Conservation (phyloP, 1,284 basidiomycete species). For the Gymnopus androsaceus region DNA sequence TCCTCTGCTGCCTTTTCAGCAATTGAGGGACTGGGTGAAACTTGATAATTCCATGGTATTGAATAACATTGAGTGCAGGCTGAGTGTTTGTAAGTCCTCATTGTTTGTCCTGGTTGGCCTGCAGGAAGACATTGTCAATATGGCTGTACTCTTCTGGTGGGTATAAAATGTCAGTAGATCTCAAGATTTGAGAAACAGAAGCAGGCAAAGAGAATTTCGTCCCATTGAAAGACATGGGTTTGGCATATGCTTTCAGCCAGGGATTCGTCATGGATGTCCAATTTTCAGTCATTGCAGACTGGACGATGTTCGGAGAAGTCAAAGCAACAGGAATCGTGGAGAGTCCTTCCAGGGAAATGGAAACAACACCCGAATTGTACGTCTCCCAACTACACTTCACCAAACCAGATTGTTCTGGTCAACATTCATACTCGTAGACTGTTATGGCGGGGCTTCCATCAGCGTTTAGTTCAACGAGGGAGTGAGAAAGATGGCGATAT, state of each 20-base stretch:
- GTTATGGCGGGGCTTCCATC: conserved; percentile 54
- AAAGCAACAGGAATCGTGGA: conserved; percentile 9
- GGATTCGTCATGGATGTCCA: conserved; percentile 4
- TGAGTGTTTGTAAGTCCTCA: too few species aligned
- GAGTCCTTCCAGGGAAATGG: background rate
- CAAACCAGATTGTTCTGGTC: conserved; percentile 26
- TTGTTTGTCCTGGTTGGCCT: too few species aligned
- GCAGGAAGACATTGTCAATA: too few species aligned
- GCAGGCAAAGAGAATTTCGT: background rate
- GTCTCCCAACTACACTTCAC: conserved; percentile 37
- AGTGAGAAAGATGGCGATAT: conserved; percentile 53
- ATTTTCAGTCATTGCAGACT: background rate
- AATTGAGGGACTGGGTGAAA: too few species aligned
- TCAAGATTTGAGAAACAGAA: too few species aligned
- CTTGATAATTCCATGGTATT: too few species aligned
- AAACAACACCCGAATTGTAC: background rate
- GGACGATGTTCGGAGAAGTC: too few species aligned
- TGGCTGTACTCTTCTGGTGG: too few species aligned
- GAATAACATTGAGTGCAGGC: too few species aligned
- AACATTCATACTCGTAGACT: conserved; percentile 42
- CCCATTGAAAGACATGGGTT: background rate
- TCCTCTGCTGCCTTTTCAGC: too few species aligned
- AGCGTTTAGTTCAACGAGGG: conserved; percentile 59
- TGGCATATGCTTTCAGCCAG: conserved; percentile 9
- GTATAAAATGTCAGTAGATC: too few species aligned